phyloP scores from a whole-genome alignment of 169 alveolate species.

The Perkinsus chesapeaki region DNA sequence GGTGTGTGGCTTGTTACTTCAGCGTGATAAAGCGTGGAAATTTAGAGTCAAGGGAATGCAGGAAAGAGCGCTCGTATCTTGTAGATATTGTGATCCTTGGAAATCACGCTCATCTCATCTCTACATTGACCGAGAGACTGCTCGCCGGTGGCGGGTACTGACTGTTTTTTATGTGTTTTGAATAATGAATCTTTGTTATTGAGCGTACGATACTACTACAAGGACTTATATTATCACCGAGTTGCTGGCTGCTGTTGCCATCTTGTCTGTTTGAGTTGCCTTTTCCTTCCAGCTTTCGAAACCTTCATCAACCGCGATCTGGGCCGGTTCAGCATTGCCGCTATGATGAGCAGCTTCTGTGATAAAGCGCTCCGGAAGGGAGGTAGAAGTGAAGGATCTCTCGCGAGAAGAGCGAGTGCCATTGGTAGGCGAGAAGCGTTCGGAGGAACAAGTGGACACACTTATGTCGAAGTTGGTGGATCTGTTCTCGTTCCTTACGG shows the following conservation, averaged over 20 bases:
- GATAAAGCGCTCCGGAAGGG: conserved; percentile 29
- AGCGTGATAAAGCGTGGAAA: background rate
- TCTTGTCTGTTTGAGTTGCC: background rate
- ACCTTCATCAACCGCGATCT: conserved; percentile 24
- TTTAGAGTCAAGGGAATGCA: too few species aligned
- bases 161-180: too few species aligned
- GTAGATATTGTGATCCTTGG: background rate
- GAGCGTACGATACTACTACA: too few species aligned
- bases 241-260: too few species aligned
- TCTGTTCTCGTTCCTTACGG: conserved; percentile 60
- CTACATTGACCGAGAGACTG: too few species aligned
- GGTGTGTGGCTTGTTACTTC: background rate
- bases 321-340: conserved; percentile 18
- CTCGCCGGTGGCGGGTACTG: too few species aligned
- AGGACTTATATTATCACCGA: too few species aligned
- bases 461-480: conserved; percentile 47
- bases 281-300: conserved; percentile 25
- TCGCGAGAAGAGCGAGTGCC: background rate
- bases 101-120: background rate
- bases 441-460: conserved; percentile 29
- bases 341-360: conserved; percentile 30
- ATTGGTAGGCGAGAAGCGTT: background rate
- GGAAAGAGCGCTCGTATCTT: too few species aligned
- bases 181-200: too few species aligned
- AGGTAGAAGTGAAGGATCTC: background rate